phyloP scores from a whole-genome alignment of 257 asterid genomes.

The Verbascum thapsus region DNA sequence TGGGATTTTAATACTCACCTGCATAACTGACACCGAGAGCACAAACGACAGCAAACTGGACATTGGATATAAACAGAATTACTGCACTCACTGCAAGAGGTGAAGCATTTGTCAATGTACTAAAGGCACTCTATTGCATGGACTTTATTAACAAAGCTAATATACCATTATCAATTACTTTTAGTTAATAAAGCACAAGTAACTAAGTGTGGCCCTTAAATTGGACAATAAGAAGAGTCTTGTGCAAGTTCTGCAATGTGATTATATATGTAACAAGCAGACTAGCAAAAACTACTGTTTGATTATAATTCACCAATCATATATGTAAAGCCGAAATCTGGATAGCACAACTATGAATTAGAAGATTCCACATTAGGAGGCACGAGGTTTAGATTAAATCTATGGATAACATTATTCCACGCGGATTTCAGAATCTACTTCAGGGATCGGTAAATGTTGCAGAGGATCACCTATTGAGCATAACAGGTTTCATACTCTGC shows the following conservation, averaged over 20 bases:
- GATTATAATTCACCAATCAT: background rate
- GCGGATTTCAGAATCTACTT: background rate
- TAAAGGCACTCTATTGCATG: background rate
- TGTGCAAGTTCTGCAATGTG: background rate
- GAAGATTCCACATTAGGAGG: conserved; percentile 5
- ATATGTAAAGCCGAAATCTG: background rate
- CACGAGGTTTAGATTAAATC: background rate
- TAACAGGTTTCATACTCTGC: background rate
- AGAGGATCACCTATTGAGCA: conserved; percentile 11
- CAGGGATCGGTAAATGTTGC: background rate
- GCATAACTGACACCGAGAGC: conserved; percentile 72
- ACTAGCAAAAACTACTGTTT: background rate
- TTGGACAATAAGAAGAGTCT: background rate
- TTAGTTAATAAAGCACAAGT: background rate
- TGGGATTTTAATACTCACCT: conserved; percentile 45
- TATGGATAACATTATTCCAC: background rate
- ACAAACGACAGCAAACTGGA: conserved; percentile 67
- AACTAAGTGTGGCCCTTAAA: background rate
- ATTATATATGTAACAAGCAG: background rate
- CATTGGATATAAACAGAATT: conserved; percentile 61
- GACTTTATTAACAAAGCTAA: background rate
- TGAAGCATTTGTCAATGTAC: conserved; percentile 29
- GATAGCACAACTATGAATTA: background rate
- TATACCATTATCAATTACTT: background rate
- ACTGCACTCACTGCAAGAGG: conserved; percentile 69